A percentile compares a stretch with the other conserved stretches of the same genome.
Evolutionary conservation across 306 rosid genomes (phyloP).

Genomic region (Prunus kanzakura): DNA sequence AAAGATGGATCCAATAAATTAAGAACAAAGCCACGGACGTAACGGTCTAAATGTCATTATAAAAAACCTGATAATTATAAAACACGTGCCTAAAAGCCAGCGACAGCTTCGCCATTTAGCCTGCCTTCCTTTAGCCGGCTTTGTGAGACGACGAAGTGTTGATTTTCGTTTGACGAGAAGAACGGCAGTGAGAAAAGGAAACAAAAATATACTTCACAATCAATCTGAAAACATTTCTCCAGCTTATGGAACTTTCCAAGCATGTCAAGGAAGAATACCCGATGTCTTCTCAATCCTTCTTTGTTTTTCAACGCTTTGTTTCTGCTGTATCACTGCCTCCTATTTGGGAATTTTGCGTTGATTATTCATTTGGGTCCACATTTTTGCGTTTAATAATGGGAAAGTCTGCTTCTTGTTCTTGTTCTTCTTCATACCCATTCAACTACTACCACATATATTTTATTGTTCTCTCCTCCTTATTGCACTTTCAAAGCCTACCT

Average conservation of each 20-base stretch:
- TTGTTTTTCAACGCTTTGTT: background rate
- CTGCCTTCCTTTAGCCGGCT: background rate
- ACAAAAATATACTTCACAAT: background rate
- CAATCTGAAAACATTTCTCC: too few relatives aligned
- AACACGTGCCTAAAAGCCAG: too few relatives aligned
- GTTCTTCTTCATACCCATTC: background rate
- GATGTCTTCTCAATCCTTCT: background rate
- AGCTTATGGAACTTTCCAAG: background rate
- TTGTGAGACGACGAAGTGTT: background rate
- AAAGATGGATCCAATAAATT: too few relatives aligned
- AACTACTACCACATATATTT: background rate
- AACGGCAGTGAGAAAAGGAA: background rate
- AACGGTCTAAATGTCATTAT: too few relatives aligned
- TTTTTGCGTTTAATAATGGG: background rate
- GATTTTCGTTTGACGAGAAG: background rate
- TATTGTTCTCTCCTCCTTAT: background rate
- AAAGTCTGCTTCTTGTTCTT: background rate
- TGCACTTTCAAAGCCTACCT: background rate
- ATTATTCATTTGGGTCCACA: background rate
- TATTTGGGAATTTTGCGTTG: background rate
- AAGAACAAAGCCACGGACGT: too few relatives aligned
- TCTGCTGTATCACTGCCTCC: background rate
- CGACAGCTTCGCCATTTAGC: too few relatives aligned
- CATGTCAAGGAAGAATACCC: background rate
- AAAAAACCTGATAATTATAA: too few relatives aligned